Base-by-base conservation (phyloP, 2,329 filamentous ascomycete species). In the Cladosporium sp. region DNA sequence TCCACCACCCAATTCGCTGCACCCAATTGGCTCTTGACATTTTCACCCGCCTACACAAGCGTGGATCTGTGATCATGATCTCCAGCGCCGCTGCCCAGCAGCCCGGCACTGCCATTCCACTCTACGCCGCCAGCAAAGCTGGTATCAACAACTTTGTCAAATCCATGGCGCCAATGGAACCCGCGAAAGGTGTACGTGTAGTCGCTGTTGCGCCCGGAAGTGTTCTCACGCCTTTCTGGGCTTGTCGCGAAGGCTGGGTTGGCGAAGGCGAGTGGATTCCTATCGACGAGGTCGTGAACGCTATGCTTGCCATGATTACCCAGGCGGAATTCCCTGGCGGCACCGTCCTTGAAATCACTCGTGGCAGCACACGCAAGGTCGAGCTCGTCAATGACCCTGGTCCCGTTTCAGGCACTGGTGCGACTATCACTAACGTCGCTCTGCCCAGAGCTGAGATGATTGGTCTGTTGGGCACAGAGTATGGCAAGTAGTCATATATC, bases 151-250 rank as follows among this genome's bases (percentile, higher is more conserved):
- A 72, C 14, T 78, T 73, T 64, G 73, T 83, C 3, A 76, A 81
- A 56, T 75, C 74, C 4, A 66, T 85, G 17, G 77, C 70, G 0
- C 66, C 72, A 1, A 73, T 85, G 4, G 81, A 83, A 25, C 50
- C 57, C 15, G 65, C 64, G 2, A 65, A 79, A 30, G 79, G 79
- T 0, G 81, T 86, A 54, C 72, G 82, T 1, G 80, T 85, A 12
- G 83, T 81, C 12, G 81, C 76, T 6, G 81, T 85, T 2, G 81
- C 82, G n/a, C 83, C 83, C 0, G 83, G 82, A 0, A 70, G 84
- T 1, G 81, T 85, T 63, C 81, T 80, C 62, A 85, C 83, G 45
- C 56, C 50, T 19, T 52, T 61, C 19, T 61, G 60, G 60, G 39
- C 40, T 30, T 51, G 42, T 37, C 37, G 51, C 3, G 40, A 58